phyloP scores from a whole-genome alignment of 495 filamentous ascomycete species.

The Delitschia confertaspora region DNA sequence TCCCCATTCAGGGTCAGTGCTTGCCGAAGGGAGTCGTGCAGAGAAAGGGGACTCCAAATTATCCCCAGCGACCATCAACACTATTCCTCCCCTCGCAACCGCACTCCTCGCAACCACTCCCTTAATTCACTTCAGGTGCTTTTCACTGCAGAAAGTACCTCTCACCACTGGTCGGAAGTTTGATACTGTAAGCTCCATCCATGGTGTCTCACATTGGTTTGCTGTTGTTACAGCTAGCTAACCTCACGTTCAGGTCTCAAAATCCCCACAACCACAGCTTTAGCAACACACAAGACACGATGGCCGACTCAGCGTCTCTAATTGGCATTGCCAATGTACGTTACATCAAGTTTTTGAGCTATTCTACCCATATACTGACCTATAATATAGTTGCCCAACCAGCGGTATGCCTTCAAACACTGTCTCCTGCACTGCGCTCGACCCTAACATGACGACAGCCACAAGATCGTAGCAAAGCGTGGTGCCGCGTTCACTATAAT shows the following conservation, averaged over 20 bases:
- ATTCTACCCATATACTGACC: slow-evolving; percentile 13
- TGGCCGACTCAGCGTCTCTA: slow-evolving; percentile 77
- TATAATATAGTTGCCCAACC: slow-evolving; percentile 66
- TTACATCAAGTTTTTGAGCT: slow-evolving; percentile 19
- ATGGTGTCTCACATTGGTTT: not conserved
- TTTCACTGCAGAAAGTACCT: no score
- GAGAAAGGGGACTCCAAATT: slow-evolving; percentile 30
- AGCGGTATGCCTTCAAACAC: slow-evolving; percentile 48
- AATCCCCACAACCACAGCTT: slow-evolving; percentile 2
- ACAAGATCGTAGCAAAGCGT: slow-evolving; percentile 99
- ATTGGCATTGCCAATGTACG: slow-evolving; percentile 99
- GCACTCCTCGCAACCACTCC: not conserved
- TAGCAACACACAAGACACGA: slow-evolving; percentile 36
- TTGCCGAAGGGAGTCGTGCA: slow-evolving; percentile 25
- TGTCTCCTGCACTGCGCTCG: slow-evolving; percentile 3
- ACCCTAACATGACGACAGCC: slow-evolving; percentile 44
- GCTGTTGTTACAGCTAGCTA: not conserved
- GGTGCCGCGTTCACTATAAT: slow-evolving; percentile 99
- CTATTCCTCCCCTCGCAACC: not conserved
- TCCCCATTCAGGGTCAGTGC: slow-evolving; percentile 23
- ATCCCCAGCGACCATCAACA: slow-evolving; percentile 18
- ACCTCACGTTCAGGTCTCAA: slow-evolving; percentile 1
- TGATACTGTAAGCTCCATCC: not conserved
- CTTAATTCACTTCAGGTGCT: no score
- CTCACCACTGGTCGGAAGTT: no score